Base-by-base conservation (phyloP, 2,329 filamentous ascomycete genomes). In the Pochonia chlamydosporia region DNA sequence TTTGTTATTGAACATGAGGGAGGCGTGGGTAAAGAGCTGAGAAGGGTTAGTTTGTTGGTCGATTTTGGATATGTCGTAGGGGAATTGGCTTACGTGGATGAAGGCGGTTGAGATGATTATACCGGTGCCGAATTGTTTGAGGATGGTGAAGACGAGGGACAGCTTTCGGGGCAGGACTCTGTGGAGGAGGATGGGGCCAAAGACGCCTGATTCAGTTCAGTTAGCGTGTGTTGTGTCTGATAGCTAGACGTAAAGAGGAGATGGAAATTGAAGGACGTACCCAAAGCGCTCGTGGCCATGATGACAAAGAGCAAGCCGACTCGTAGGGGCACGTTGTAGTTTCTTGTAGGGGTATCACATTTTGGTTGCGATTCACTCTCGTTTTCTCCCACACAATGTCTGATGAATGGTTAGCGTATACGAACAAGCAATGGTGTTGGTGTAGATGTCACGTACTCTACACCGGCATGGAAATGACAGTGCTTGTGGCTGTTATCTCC, bases 121-220 rank as follows among this genome's bases (percentile, higher is more conserved):
- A 11, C 85, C 85, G 0, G 84, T 87, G 3, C 85, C 85, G 54
- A 88, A 87, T 55, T 86, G 86, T 65, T 88, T 87, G 48, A 90
- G 68, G 4, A 85, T 60, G 4, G 80, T 77, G 56, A 88, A 81
- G 10, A 79, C 56, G 5, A 76, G 48, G 44, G 68, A 63, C 11
- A 71, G 57, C 45, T 72, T 75, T 26, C 71, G 63, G 4, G 78
- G 74, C 41, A 83, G 74, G 46, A 83, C 73, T 11, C 73, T 75
- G 3, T 75, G 72, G 20, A 87, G 67, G 18, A 88, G 56, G 39
- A 90, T 82, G 0, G 87, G 87, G 0, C 70, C 68, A 58, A 85
- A 87, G 14, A 87, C 84, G 44, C 73, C 71, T 71, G 16, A 10
- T n/a, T n/a, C n/a, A n/a, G 4, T 35, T 11, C 13, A 18, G n/a